Conservation (phyloP, 768 basidiomycete species). For the Mycena rebaudengoi region DNA sequence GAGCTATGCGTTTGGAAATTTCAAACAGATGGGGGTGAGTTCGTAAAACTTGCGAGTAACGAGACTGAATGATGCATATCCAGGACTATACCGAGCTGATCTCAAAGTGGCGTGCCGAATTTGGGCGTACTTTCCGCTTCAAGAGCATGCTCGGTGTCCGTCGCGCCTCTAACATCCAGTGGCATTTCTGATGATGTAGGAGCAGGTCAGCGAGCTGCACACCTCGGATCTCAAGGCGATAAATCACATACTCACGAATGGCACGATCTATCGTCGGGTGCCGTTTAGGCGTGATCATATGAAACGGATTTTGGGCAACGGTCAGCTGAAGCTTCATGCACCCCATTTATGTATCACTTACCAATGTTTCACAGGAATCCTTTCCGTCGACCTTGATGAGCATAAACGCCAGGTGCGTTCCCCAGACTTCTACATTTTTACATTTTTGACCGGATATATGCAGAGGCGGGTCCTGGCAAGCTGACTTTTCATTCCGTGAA, state of each 20-base stretch:
- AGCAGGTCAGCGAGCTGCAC: conserved; percentile 45
- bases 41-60: neutral
- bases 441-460: neutral
- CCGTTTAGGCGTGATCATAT: neutral
- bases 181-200: neutral
- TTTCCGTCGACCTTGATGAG: conserved; percentile 44
- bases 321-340: neutral
- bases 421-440: neutral
- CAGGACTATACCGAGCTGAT: conserved; percentile 35
- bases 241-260: conserved; percentile 54
- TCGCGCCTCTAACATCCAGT: neutral
- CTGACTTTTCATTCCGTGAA: neutral
- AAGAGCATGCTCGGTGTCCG: conserved; percentile 43
- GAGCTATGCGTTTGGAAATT: conserved; percentile 45
- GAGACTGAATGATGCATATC: neutral
- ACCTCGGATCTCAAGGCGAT: conserved; percentile 58
- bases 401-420: conserved; percentile 49
- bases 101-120: conserved; percentile 45
- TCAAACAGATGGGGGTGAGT: conserved; percentile 31
- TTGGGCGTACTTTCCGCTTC: conserved; percentile 45
- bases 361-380: conserved; percentile 38
- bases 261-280: conserved; percentile 49
- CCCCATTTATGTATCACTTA: neutral
- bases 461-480: conserved; percentile 7
- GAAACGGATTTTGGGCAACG: neutral